phyloP scores from a whole-genome alignment of 2,329 filamentous ascomycete genomes.

The Trichophaea hybrida region DNA sequence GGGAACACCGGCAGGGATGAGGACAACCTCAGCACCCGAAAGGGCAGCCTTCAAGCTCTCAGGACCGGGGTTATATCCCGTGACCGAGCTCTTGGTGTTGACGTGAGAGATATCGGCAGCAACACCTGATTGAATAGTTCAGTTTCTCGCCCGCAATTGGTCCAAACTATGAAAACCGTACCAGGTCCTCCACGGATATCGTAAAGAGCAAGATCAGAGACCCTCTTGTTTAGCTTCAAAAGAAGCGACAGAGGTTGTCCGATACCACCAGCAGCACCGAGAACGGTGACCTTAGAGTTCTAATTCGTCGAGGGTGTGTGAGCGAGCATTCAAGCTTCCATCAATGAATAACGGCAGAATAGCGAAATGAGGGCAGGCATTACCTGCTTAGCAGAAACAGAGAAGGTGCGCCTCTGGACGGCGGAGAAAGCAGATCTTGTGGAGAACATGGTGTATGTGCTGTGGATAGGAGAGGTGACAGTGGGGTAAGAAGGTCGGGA shows the following conservation, averaged over 20 bases:
- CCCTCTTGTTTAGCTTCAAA: slow-evolving; percentile 94
- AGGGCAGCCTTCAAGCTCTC: slow-evolving; percentile 64
- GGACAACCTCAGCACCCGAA: slow-evolving; percentile 79
- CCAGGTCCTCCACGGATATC: slow-evolving; percentile 90
- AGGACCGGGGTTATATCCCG: slow-evolving; percentile 67
- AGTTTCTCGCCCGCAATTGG: not conserved
- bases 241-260: slow-evolving; percentile 95
- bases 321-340: slow-evolving; percentile 9
- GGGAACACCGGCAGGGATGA: slow-evolving; percentile 96
- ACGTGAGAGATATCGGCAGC: slow-evolving; percentile 96
- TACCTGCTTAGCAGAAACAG: slow-evolving; percentile 63
- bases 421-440: slow-evolving; percentile 41
- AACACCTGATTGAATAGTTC: slow-evolving; percentile 50
- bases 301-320: slow-evolving; percentile 33
- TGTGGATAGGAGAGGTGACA: not conserved
- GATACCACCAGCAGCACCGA: slow-evolving; percentile 95
- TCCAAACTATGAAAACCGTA: slow-evolving; percentile 33
- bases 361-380: not conserved
- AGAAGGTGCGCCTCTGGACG: slow-evolving; percentile 66
- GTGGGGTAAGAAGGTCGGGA: not conserved
- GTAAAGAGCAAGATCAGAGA: slow-evolving; percentile 89
- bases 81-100: slow-evolving; percentile 84
- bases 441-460: slow-evolving; percentile 51
- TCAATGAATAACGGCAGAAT: not conserved
- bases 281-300: slow-evolving; percentile 94